phyloP scores from a whole-genome alignment of 225 moss, liverwort and hornwort species.

The Takakia lepidozioides region DNA sequence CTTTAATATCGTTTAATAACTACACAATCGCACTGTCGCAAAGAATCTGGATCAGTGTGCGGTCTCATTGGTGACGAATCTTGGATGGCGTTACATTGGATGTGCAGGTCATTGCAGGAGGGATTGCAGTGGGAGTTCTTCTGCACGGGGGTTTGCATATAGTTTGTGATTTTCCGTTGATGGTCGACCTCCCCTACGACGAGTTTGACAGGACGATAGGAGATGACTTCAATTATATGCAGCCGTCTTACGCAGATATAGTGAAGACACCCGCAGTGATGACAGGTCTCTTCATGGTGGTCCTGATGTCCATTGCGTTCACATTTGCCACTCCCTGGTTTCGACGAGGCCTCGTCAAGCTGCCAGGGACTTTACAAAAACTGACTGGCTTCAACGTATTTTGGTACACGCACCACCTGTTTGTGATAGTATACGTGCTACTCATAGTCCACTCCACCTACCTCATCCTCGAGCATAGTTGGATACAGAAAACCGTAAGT shows the following conservation, averaged over 20 bases:
- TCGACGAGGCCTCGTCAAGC: constrained; percentile 71
- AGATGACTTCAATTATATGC: constrained; percentile 35
- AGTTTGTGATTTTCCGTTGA: constrained; percentile 64
- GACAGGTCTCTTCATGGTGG: constrained; percentile 72
- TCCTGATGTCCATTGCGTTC: constrained; percentile 69
- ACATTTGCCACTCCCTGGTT: constrained; percentile 83
- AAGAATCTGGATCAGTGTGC: too few relatives aligned
- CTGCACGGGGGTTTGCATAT: constrained; percentile 48
- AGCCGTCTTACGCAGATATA: constrained; percentile 51
- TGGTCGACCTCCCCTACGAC: constrained; percentile 17
- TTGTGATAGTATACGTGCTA: constrained; percentile 76
- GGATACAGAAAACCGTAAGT: constrained; percentile 59
- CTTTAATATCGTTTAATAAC: too few relatives aligned
- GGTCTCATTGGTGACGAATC: too few relatives aligned
- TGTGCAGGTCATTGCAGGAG: constrained; percentile 71
- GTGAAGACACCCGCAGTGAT: constrained; percentile 44
- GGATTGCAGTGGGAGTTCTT: constrained; percentile 41
- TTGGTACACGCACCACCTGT: constrained; percentile 97
- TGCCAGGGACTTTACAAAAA: constrained; percentile 85
- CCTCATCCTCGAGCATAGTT: constrained; percentile 65
- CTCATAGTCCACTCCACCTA: constrained; percentile 62
- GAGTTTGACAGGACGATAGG: constrained; percentile 45
- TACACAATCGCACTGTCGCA: too few relatives aligned
- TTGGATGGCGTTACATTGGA: too few relatives aligned
- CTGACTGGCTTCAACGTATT: constrained; percentile 96